Base-by-base conservation (phyloP, 2,329 filamentous ascomycete genomes). In the Dactylonectria macrodidyma region DNA sequence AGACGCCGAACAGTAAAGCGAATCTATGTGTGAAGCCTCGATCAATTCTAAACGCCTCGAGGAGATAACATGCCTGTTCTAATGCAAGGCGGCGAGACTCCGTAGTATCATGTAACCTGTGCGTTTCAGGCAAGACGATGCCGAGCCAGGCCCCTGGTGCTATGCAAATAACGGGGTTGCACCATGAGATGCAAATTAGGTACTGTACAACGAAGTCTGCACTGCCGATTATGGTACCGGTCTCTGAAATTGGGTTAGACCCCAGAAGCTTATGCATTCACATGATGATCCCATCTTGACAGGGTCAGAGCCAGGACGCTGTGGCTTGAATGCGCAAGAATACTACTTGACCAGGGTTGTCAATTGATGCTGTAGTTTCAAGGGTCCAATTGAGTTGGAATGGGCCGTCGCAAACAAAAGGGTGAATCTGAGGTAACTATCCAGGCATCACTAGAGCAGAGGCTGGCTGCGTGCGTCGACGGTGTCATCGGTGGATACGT, bases 281-380 rank as follows among this genome's bases (percentile, higher is more conserved):
- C 46, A 59, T 59, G 57, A 59, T 59, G 57, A 59, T 59, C n/a
- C 33, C 46, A 51, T 44, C 19, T 51, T 59, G 41, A 19, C 19
- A 36, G 22, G 33, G 30, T 50, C 22, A 38, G 47, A 62, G 34
- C 54, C 12, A 22, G 22, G 55, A 19, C 19, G 26, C 33, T 22
- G n/a, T 41, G 33, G 22, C 22, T 47, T 34, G 34, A 38, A 41
- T 38, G 34, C 26, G 6, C 58, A 52, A 14, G 34, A 46, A 60
- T 51, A 52, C 41, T 38, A 33, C 24, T 36, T 48, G 58, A 47
- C 58, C 58, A 16, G 34, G n/a, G 36, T n/a, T 51, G 33, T 19
- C 30, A 6, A 44, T 51, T 44, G 57, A 38, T 51, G 14, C 33
- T 9, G 19, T 9, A 19, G 47, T 22, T 22, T 6, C 34, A 22